Evolutionary conservation across 2,329 filamentous ascomycete genomes (phyloP).

Genomic region (Clonostachys solani): DNA sequence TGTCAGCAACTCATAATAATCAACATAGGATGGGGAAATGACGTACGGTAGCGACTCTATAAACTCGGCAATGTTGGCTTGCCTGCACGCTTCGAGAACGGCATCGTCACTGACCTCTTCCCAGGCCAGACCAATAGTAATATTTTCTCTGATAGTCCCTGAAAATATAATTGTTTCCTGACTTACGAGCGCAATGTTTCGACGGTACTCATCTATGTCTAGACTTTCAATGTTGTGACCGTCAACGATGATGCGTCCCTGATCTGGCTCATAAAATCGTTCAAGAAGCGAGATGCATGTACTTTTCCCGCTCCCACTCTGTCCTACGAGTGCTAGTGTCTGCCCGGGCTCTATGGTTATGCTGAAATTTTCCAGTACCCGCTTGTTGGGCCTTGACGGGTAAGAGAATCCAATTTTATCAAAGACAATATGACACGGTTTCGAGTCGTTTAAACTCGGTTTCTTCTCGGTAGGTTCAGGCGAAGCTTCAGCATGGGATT

Average conservation of each 20-base stretch:
- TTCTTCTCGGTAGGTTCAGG: conserved; percentile 17
- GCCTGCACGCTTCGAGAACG: conserved; percentile 76
- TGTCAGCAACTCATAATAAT: conserved; percentile 50
- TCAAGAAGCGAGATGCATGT: conserved; percentile 91
- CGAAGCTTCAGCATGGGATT: conserved; percentile 16
- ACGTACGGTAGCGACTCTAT: conserved; percentile 76
- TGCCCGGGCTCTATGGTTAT: conserved; percentile 60
- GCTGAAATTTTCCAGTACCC: conserved; percentile 22
- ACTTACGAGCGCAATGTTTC: conserved; percentile 79
- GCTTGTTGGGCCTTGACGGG: conserved; percentile 37
- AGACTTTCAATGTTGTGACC: conserved; percentile 75
- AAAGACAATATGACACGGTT: conserved; percentile 64
- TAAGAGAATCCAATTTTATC: conserved; percentile 92
- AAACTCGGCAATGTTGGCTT: conserved; percentile 91
- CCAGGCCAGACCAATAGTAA: conserved; percentile 67
- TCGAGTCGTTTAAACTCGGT: conserved; percentile 23
- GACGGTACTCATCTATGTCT: conserved; percentile 83
- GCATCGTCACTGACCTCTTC: conserved; percentile 65
- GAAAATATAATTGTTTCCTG: conserved; percentile 96
- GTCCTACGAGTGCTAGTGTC: conserved; percentile 79
- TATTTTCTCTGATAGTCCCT: conserved; percentile 86
- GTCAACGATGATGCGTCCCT: conserved; percentile 78
- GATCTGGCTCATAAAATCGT: conserved; percentile 87
- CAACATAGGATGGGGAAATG: too few species aligned
- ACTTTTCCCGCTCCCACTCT: conserved; percentile 89